Percentiles rank a stretch among this genome's conserved stretches.
Evolutionary conservation across 2,329 filamentous ascomycete species (phyloP).

Genomic region (Didymella segeticola): DNA sequence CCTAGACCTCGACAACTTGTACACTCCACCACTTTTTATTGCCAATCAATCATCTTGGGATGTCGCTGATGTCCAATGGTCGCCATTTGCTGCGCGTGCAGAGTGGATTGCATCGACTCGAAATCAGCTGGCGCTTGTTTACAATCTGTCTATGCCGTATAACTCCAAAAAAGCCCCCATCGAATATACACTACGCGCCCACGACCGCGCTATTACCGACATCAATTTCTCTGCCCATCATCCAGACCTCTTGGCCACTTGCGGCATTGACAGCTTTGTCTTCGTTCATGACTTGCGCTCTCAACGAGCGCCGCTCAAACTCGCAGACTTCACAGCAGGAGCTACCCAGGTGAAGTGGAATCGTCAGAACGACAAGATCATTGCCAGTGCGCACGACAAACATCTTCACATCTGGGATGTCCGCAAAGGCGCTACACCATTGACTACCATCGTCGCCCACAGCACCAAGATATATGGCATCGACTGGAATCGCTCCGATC

Average conservation of each 20-base stretch:
- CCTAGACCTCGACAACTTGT: constrained; percentile 89
- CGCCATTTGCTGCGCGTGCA: constrained; percentile 85
- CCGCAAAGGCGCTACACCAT: constrained; percentile 75
- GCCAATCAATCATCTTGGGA: constrained; percentile 91
- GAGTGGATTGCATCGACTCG: constrained; percentile 95
- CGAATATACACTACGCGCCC: constrained; percentile 85
- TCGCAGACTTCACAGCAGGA: constrained; percentile 95
- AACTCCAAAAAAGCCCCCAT: constrained; percentile 73
- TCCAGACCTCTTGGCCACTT: constrained; percentile 86
- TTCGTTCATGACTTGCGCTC: constrained; percentile 89
- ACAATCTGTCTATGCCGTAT: constrained; percentile 75
- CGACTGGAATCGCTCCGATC: constrained; percentile 85
- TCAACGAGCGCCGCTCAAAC: constrained; percentile 30
- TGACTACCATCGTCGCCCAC: constrained; percentile 86
- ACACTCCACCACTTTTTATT: constrained; percentile 83
- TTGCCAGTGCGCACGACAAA: constrained; percentile 90
- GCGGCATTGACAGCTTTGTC: constrained; percentile 90
- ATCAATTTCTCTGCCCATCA: constrained; percentile 96
- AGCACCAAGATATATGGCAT: constrained; percentile 93
- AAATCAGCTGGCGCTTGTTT: constrained; percentile 92
- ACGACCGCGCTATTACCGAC: constrained; percentile 88
- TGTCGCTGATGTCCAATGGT: constrained; percentile 96
- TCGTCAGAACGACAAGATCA: constrained; percentile 80
- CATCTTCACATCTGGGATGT: constrained; percentile 91
- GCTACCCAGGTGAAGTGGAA: constrained; percentile 97